These are phyloP conservation scores for Saussurea involucrata DNA, from an alignment of 129 eudicot genomes.

Conservation along the genomic window DNA sequence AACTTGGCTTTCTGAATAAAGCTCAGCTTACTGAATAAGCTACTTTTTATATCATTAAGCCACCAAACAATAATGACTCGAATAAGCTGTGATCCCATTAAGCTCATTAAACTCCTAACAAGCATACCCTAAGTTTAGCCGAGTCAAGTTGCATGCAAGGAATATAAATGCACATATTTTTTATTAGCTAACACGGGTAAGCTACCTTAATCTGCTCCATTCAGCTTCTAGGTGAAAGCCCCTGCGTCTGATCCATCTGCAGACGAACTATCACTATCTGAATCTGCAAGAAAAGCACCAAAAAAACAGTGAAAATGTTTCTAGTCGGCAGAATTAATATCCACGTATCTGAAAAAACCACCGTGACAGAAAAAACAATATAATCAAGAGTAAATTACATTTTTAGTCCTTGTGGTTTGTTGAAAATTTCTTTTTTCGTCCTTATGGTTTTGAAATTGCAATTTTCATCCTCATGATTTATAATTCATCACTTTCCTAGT, in stretches of 20 bases:
- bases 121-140: background rate
- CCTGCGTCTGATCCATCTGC: slow-evolving; percentile 74
- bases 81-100: too few relatives aligned
- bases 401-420: too few relatives aligned
- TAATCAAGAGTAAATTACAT: too few relatives aligned
- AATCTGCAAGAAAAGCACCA: slow-evolving; percentile 42
- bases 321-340: background rate
- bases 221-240: slow-evolving; percentile 43
- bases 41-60: too few relatives aligned
- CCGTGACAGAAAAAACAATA: background rate
- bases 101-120: too few relatives aligned
- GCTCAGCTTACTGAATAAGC: too few relatives aligned
- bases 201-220: slow-evolving; percentile 39
- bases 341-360: background rate
- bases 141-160: background rate
- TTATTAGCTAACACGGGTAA: background rate
- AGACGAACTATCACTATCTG: slow-evolving; percentile 90
- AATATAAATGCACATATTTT: background rate
- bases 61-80: too few relatives aligned
- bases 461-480: too few relatives aligned
- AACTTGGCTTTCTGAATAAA: too few relatives aligned
- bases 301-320: background rate
- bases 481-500: too few relatives aligned
- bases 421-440: too few relatives aligned
- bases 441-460: too few relatives aligned